Evolutionary conservation across 2,329 filamentous ascomycete species (phyloP).

Genomic region (Pseudogymnoascus sp.): DNA sequence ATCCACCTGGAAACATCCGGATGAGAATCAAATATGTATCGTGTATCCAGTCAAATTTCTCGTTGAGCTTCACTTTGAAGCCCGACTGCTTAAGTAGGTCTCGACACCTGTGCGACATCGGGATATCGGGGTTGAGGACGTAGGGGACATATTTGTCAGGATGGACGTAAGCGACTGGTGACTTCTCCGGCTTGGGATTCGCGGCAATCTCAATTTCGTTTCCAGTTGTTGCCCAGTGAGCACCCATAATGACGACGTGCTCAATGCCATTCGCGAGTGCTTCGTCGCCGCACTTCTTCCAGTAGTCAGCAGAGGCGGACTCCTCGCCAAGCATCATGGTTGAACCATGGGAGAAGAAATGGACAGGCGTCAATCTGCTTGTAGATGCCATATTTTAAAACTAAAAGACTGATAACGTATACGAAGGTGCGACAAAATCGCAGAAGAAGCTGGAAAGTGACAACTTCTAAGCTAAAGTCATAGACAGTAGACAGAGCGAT

Average conservation of each 20-base stretch:
- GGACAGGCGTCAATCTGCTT: conserved; percentile 38
- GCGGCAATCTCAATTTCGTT: conserved; percentile 51
- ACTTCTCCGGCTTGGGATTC: conserved; percentile 51
- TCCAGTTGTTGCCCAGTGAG: conserved; percentile 53
- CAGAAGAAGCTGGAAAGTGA: background rate
- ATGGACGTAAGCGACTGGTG: conserved; percentile 57
- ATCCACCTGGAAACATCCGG: conserved; percentile 55
- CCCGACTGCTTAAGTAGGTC: conserved; percentile 41
- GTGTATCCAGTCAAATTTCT: conserved; percentile 60
- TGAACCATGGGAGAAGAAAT: conserved; percentile 63
- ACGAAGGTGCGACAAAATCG: background rate
- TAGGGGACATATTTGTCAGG: conserved; percentile 56
- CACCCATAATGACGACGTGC: conserved; percentile 58
- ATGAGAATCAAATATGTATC: conserved; percentile 61
- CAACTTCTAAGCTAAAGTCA: background rate
- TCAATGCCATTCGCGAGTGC: conserved; percentile 51
- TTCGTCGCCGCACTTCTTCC: conserved; percentile 55
- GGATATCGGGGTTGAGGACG: conserved; percentile 50
- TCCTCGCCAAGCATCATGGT: conserved; percentile 64
- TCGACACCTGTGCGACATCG: conserved; percentile 41
- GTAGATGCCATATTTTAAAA: background rate
- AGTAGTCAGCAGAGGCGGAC: conserved; percentile 52
- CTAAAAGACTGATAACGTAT: background rate
- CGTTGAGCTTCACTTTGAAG: conserved; percentile 45
- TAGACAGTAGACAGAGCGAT: background rate